These are phyloP conservation scores for Acidomyces sp. DNA, from an alignment of 495 filamentous ascomycete genomes.

Conservation along the genomic window DNA sequence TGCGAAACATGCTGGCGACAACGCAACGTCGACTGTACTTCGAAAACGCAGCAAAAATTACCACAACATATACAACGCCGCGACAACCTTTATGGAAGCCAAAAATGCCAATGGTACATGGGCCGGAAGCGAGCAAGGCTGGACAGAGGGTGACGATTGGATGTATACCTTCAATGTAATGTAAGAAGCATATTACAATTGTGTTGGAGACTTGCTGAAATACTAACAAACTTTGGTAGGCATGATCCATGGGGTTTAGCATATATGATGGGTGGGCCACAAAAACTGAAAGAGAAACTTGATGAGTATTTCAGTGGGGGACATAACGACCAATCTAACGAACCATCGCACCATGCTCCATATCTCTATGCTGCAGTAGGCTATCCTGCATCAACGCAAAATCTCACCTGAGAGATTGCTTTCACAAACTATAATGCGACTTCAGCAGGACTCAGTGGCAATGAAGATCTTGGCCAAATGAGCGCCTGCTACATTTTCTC, in stretches of 20 bases:
- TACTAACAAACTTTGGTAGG: too few relatives aligned
- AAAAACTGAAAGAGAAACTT: conserved; percentile 13
- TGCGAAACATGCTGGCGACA: conserved; percentile 14
- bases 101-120: conserved; percentile 17
- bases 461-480: conserved; percentile 21
- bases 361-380: conserved; percentile 16
- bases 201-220: too few relatives aligned
- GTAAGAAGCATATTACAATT: too few relatives aligned
- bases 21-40: conserved; percentile 1
- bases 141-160: conserved; percentile 20
- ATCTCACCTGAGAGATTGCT: conserved; percentile 10
- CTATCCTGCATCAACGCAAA: conserved; percentile 16
- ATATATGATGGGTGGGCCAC: conserved; percentile 11
- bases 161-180: conserved; percentile 19
- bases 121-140: conserved; percentile 17
- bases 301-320: conserved; percentile 16
- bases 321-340: conserved; percentile 19
- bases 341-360: conserved; percentile 18
- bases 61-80: conserved; percentile 13
- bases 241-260: conserved; percentile 15
- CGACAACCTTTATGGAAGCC: conserved; percentile 18
- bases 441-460: conserved; percentile 12
- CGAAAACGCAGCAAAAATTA: conserved; percentile 11
- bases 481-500: conserved; percentile 18
- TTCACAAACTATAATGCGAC: conserved; percentile 18